phyloP scores from a whole-genome alignment of 2,329 filamentous ascomycete species.

The Clonostachys rosea region DNA sequence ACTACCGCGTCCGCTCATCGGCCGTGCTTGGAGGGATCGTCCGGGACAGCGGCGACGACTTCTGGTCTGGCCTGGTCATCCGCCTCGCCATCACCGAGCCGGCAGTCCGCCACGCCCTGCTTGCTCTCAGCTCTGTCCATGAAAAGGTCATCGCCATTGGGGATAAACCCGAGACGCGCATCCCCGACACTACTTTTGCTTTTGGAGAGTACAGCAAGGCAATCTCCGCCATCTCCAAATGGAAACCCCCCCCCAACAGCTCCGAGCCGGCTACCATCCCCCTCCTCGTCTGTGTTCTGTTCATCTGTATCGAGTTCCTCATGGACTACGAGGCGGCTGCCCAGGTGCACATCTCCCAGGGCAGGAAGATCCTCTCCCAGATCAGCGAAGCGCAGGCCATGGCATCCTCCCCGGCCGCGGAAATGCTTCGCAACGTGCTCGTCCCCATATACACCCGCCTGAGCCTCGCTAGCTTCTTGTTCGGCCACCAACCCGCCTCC shows the following conservation, averaged over 20 bases:
- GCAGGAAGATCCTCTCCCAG: conserved; percentile 30
- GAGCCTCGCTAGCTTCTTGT: conserved; percentile 31
- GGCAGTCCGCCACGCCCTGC: conserved; percentile 40
- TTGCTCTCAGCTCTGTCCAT: conserved; percentile 44
- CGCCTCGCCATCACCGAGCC: conserved; percentile 38
- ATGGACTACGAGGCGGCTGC: conserved; percentile 41
- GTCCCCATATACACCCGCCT: conserved; percentile 38
- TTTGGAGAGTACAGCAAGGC: conserved; percentile 40
- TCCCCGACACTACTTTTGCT: conserved; percentile 12
- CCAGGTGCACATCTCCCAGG: conserved; percentile 37
- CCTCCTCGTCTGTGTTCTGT: conserved; percentile 42
- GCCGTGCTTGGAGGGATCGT: conserved; percentile 31
- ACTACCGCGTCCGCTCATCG: conserved; percentile 26
- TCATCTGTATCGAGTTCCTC: conserved; percentile 50
- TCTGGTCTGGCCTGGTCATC: conserved; percentile 39
- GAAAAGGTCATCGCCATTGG: conserved; percentile 19
- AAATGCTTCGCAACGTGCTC: conserved; percentile 30
- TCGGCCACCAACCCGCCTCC: conserved; percentile 26
- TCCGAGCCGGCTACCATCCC: conserved; percentile 16
- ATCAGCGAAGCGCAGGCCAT: conserved; percentile 12
- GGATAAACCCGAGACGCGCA: conserved; percentile 5
- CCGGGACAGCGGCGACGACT: conserved; percentile 12
- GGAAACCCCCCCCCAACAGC: conserved; percentile 20
- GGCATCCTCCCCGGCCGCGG: conserved; percentile 18
- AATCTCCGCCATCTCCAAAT: conserved; percentile 33